Conservation (phyloP, 371 early-diverging fungal genomes). For the Rhizopus microsporus region DNA sequence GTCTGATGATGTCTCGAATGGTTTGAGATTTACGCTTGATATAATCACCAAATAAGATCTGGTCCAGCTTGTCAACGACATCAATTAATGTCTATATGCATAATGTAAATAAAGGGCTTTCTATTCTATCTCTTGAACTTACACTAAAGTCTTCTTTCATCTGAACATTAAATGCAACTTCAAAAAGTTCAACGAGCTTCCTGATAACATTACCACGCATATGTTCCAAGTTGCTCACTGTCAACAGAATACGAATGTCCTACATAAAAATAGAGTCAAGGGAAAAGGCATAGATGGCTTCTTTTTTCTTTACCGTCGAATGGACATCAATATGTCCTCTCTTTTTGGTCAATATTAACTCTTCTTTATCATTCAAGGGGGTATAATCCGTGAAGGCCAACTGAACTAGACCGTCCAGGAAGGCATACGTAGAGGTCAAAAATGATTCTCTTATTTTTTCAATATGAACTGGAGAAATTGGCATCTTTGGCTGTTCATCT, state of each 20-base stretch:
- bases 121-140: conserved; percentile 16
- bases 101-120: not conserved
- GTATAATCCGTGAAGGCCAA: conserved; percentile 61
- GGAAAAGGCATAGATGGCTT: conserved; percentile 48
- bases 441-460: conserved; percentile 65
- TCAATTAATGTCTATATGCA: conserved; percentile 54
- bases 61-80: conserved; percentile 72
- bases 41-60: conserved; percentile 81
- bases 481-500: conserved; percentile 14
- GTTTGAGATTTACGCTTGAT: conserved; percentile 71
- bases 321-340: conserved; percentile 49
- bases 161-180: conserved; percentile 62
- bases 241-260: conserved; percentile 75
- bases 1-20: conserved; percentile 69
- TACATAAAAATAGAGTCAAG: conserved; percentile 37
- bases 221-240: conserved; percentile 79
- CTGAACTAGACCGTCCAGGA: conserved; percentile 73
- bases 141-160: conserved; percentile 71
- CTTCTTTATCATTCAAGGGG: conserved; percentile 44
- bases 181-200: conserved; percentile 72
- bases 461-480: conserved; percentile 41
- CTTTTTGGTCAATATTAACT: conserved; percentile 34
- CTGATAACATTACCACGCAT: conserved; percentile 69
- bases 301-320: conserved; percentile 39
- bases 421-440: conserved; percentile 63